phyloP scores from a whole-genome alignment of 495 filamentous ascomycete species.

The Talaromyces liani region DNA sequence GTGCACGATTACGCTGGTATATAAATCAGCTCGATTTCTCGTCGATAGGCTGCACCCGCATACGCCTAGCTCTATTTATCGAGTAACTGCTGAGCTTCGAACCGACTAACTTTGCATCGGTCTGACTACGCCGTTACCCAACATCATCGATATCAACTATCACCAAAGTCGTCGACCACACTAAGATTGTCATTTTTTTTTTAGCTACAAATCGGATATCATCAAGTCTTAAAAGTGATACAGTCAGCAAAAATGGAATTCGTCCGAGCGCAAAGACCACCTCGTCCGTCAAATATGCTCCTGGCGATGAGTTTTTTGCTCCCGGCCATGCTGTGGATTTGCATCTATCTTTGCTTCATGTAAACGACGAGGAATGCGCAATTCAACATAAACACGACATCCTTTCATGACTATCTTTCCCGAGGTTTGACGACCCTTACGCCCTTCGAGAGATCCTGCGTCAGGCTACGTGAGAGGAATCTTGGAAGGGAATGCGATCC shows the following conservation, averaged over 20 bases:
- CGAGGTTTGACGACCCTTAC: too few relatives aligned
- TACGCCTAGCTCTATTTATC: background rate
- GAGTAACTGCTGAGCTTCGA: background rate
- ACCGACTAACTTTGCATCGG: background rate
- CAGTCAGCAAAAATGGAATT: background rate
- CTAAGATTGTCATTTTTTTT: background rate
- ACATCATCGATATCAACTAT: background rate
- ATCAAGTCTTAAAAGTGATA: background rate
- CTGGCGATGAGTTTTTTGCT: slow-evolving; percentile 1
- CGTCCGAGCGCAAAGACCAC: background rate
- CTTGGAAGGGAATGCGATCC: too few relatives aligned
- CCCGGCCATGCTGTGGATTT: slow-evolving; percentile 5
- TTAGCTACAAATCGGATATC: background rate
- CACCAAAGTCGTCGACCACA: background rate
- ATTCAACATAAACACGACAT: background rate
- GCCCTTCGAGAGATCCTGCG: too few relatives aligned
- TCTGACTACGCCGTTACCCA: background rate
- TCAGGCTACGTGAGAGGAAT: too few relatives aligned
- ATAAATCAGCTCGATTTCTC: background rate
- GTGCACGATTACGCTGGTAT: background rate
- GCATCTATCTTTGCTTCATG: slow-evolving; percentile 10
- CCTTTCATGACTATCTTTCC: background rate
- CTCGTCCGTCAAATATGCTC: background rate
- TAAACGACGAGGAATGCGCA: background rate
- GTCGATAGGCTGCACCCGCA: too few relatives aligned